These are phyloP conservation scores for Akanthomyces lecanii DNA, from an alignment of 2,329 filamentous ascomycete species.

Conservation along the genomic window DNA sequence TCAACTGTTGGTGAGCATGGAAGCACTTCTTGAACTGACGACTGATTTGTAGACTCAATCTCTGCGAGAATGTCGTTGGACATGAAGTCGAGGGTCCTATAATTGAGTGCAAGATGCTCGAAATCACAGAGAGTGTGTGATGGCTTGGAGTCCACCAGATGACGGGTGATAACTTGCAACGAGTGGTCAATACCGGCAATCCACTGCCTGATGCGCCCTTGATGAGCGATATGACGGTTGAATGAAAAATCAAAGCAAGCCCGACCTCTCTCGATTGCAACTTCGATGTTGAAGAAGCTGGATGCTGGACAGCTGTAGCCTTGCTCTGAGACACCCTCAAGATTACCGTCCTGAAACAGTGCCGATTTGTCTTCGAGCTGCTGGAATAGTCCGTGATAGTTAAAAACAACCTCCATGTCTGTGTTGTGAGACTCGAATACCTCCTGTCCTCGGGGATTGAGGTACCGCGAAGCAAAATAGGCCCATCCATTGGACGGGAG, in stretches of 20 bases:
- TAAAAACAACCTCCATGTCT: conserved; percentile 44
- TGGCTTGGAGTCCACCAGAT: neutral
- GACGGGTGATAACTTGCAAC: neutral
- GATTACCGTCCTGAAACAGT: neutral
- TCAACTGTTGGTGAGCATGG: neutral
- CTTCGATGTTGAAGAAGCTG: neutral
- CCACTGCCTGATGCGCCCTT: neutral
- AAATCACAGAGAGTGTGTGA: neutral
- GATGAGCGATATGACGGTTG: neutral
- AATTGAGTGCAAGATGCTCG: neutral
- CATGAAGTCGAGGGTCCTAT: neutral
- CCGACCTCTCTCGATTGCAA: neutral
- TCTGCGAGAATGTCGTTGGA: neutral
- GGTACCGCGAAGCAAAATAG: conserved; percentile 35
- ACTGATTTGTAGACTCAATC: neutral
- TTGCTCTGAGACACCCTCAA: neutral
- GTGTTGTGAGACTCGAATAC: conserved; percentile 32
- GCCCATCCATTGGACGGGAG: conserved; percentile 33
- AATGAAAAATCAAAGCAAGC: neutral
- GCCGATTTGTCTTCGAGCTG: conserved; percentile 37
- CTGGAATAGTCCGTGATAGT: conserved; percentile 41
- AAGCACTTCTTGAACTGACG: neutral
- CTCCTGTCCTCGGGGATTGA: conserved; percentile 27
- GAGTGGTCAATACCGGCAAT: neutral
- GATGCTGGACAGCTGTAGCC: neutral